A percentile compares a stretch with the other conserved stretches of the same genome.
Conservation (phyloP, 2,329 filamentous ascomycete genomes). For the Aspergillus brasiliensis region DNA sequence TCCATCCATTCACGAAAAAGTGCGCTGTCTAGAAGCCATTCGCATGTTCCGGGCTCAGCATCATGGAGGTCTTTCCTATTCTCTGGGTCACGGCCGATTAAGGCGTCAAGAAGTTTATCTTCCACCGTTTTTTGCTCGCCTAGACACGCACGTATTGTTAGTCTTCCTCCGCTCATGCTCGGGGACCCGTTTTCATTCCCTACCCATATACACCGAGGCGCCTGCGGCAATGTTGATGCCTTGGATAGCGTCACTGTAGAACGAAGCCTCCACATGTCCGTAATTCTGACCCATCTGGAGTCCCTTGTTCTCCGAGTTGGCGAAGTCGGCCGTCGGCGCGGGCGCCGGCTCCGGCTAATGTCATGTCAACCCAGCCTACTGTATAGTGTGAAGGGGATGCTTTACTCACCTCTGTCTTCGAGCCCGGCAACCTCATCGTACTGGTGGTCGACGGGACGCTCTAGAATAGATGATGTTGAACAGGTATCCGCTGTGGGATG, state of each 20-base stretch:
- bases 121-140: not conserved
- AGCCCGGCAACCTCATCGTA: no score
- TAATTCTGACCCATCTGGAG: constrained; percentile 4
- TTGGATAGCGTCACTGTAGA: constrained; percentile 3
- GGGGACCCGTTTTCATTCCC: not conserved
- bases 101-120: constrained; percentile 1
- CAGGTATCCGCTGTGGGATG: no score
- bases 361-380: not conserved
- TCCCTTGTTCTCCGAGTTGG: not conserved
- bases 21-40: not conserved
- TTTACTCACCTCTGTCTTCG: no score
- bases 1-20: not conserved
- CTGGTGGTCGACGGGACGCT: no score
- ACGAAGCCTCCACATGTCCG: not conserved
- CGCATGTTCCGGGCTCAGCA: not conserved
- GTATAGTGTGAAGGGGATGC: no score
- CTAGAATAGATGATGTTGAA: no score
- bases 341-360: not conserved
- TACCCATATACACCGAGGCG: constrained; percentile 7
- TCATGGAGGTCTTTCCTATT: not conserved
- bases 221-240: not conserved
- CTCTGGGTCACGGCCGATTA: not conserved
- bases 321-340: not conserved
- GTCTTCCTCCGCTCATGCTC: not conserved
- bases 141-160: not conserved